A percentile compares a stretch with the other conserved stretches of the same genome.
phyloP scores from a whole-genome alignment of 768 basidiomycete genomes.

The Boletus sp. region DNA sequence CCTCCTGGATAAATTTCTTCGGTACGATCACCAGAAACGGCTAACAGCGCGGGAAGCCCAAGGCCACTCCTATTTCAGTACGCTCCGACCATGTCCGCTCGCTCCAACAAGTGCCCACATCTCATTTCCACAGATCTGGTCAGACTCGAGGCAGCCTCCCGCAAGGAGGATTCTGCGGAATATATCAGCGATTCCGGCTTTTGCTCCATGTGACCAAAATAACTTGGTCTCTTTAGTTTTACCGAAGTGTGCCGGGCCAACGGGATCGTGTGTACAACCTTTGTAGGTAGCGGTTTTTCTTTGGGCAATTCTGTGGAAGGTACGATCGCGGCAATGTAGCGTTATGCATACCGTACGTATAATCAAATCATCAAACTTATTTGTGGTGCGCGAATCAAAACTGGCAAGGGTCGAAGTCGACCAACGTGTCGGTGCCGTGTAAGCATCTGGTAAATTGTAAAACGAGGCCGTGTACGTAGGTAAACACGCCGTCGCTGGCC shows the following conservation, averaged over 20 bases:
- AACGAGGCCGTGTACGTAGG: constrained; percentile 32
- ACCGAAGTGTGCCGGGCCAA: background rate
- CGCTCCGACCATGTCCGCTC: constrained; percentile 23
- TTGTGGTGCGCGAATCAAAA: constrained; percentile 13
- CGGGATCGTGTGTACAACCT: constrained; percentile 5
- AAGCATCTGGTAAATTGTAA: constrained; percentile 5
- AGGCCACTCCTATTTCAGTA: constrained; percentile 64
- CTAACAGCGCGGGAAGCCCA: constrained; percentile 66
- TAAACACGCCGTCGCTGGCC: constrained; percentile 20
- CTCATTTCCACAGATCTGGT: constrained; percentile 40
- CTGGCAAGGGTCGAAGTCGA: constrained; percentile 6
- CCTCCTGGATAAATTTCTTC: constrained; percentile 61
- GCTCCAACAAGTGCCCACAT: constrained; percentile 17
- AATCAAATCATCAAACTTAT: constrained; percentile 11
- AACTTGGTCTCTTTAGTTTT: background rate
- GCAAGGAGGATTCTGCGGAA: constrained; percentile 39
- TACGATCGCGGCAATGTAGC: constrained; percentile 16
- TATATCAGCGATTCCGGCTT: constrained; percentile 49
- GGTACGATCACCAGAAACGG: constrained; percentile 68
- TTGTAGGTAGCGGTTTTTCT: constrained; percentile 2
- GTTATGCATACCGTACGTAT: constrained; percentile 8
- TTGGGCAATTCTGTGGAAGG: constrained; percentile 7
- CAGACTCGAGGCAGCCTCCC: constrained; percentile 44
- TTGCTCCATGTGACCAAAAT: constrained; percentile 34
- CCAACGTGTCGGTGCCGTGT: constrained; percentile 30